phyloP scores from a whole-genome alignment of 495 filamentous ascomycete genomes.

The Schizothecium vesticola region DNA sequence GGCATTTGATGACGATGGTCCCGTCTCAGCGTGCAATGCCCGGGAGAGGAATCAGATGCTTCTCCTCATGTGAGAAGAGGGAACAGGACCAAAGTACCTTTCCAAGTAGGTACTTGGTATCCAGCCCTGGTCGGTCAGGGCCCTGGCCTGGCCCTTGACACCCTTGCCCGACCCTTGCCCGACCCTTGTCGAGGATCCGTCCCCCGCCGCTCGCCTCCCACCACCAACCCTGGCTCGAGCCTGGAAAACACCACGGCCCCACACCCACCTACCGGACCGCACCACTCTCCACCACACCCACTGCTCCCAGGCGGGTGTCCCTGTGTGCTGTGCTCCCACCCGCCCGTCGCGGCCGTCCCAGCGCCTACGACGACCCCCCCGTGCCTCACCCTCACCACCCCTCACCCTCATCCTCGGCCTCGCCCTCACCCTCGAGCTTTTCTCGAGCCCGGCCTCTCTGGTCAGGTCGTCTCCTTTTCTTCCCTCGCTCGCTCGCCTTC shows the following conservation, averaged over 20 bases:
- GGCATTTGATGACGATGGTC: too few species aligned
- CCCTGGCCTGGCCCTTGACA: background rate
- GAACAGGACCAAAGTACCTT: background rate
- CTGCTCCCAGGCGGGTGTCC: background rate
- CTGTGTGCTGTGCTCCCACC: background rate
- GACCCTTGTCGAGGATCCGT: constrained; percentile 11
- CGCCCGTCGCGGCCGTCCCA: background rate
- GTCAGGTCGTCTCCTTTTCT: background rate
- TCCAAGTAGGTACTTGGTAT: background rate
- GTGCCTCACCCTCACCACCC: background rate
- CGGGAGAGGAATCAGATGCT: too few species aligned
- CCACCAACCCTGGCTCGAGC: constrained; percentile 1
- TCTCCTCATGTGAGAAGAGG: too few species aligned
- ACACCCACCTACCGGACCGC: background rate
- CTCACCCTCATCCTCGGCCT: background rate
- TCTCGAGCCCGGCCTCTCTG: background rate
- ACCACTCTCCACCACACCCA: constrained; percentile 2
- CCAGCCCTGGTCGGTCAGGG: background rate
- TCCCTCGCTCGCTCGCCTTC: background rate
- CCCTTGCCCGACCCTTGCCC: constrained; percentile 1
- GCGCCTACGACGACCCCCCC: background rate
- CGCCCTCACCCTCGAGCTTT: background rate
- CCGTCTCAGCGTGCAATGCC: too few species aligned
- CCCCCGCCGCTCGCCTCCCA: constrained; percentile 7
- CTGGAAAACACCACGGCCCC: constrained; percentile 1